Conservation (phyloP, 768 basidiomycete species). For the Serendipita sp. region DNA sequence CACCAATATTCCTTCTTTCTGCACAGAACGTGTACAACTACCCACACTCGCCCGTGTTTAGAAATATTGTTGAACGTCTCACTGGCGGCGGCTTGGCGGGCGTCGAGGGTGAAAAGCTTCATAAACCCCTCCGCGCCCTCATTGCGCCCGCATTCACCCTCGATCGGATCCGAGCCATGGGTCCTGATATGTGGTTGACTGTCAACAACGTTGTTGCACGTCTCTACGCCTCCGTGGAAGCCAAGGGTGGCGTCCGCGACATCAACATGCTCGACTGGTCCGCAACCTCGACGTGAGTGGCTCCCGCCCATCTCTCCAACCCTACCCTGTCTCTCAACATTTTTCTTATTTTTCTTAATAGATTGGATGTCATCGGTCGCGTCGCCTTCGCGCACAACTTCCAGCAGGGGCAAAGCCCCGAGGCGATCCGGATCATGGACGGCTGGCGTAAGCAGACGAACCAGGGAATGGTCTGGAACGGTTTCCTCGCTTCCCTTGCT, state of each 20-base stretch:
- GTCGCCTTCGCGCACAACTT: conserved; percentile 31
- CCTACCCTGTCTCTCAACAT: too few species aligned
- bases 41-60: conserved; percentile 13
- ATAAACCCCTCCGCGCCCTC: conserved; percentile 5
- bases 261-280: conserved; percentile 13
- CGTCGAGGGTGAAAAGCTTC: conserved; percentile 4
- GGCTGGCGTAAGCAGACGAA: conserved; percentile 18
- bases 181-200: conserved; percentile 3
- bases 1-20: conserved; percentile 17
- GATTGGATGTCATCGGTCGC: conserved; percentile 20
- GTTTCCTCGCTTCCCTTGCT: conserved; percentile 15
- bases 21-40: conserved; percentile 23
- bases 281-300: conserved; percentile 11
- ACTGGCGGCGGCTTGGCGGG: background rate
- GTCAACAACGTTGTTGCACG: conserved; percentile 3
- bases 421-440: conserved; percentile 18
- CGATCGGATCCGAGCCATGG: conserved; percentile 7
- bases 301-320: background rate
- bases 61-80: background rate
- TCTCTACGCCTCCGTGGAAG: background rate
- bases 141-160: background rate
- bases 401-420: conserved; percentile 19
- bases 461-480: conserved; percentile 12
- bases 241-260: background rate
- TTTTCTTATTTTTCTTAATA: background rate